Base-by-base conservation (phyloP, 2,329 filamentous ascomycete genomes). In the Knufia petricola region DNA sequence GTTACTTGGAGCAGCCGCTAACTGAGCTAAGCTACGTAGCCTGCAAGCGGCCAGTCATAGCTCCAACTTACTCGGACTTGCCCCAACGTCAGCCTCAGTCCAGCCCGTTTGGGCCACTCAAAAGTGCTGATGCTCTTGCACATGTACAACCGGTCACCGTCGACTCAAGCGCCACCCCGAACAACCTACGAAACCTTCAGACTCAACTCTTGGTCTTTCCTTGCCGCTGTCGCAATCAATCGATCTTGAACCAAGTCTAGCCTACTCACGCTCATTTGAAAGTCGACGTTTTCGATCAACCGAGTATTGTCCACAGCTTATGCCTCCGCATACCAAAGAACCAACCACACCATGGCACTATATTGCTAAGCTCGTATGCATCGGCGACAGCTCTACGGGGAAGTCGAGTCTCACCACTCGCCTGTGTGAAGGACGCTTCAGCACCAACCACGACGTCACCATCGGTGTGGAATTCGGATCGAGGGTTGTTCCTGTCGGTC, bases 281-380 rank as follows among this genome's bases (percentile, higher is more conserved):
- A 40, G 19, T 9, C 17, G 10, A 40, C 37, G 3, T 6, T 9
- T 23, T 8, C 17, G 12, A 4, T n/a, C 32, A 36, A 6, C 13
- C 10, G 4, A 17, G 6, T n/a, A 36, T n/a, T 17, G 10, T 36
- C 10, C 32, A 34, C 30, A 46, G 45, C 45, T 48, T 20, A 55
- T 56, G 55, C 56, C 57, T 64, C 51, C 28, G 41, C 46, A 55
- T 44, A 51, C 48, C 20, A 50, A 51, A 15, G 50, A 46, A 30
- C 54, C 58, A 13, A 48, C 56, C 20, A 77, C 82, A 62, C 84
- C 87, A 68, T 96, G 90, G 90, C 88, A 96, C 73, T 96, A 94
- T 74, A 98, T 96, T 65, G 89, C 90, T 67, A 98, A 98, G 71
- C 86, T 98, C 61, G 90, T 96, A 64, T 94, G 87, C 72, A 88